phyloP scores from a whole-genome alignment of 495 filamentous ascomycete genomes.

The Penicillium riverlandense region DNA sequence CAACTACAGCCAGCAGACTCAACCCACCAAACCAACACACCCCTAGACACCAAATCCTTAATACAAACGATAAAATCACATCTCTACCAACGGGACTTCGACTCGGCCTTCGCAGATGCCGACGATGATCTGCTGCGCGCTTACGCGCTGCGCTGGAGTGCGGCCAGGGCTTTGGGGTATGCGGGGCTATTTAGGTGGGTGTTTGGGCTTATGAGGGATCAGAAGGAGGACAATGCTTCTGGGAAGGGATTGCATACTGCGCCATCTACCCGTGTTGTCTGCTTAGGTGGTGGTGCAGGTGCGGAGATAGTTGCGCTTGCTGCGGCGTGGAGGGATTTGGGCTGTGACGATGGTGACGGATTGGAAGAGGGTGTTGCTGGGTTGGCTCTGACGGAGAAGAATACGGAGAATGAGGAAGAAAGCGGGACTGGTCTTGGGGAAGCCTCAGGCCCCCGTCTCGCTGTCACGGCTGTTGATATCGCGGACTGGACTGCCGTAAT shows the following conservation, averaged over 20 bases:
- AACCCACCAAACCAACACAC: conserved; percentile 7
- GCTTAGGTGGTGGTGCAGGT: conserved; percentile 79
- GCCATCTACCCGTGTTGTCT: conserved; percentile 42
- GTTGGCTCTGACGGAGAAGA: conserved; percentile 9
- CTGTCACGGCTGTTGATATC: conserved; percentile 68
- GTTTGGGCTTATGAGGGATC: conserved; percentile 20
- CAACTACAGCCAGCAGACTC: not conserved
- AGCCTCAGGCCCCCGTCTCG: conserved; percentile 17
- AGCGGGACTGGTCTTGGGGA: not conserved
- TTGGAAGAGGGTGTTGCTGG: conserved; percentile 8
- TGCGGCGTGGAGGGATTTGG: conserved; percentile 46
- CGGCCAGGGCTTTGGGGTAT: conserved; percentile 75
- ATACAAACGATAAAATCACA: conserved; percentile 79
- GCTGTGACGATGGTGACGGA: conserved; percentile 3
- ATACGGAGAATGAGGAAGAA: not conserved
- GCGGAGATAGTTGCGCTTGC: conserved; percentile 78
- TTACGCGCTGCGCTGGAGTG: conserved; percentile 85
- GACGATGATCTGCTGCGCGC: conserved; percentile 57
- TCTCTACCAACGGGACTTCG: conserved; percentile 79
- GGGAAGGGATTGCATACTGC: not conserved
- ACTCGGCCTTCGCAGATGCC: conserved; percentile 61
- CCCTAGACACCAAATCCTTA: conserved; percentile 39
- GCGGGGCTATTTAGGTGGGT: conserved; percentile 51
- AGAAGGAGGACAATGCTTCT: not conserved
- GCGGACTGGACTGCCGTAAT: conserved; percentile 67